These are phyloP conservation scores for Vicia sativa DNA, from an alignment of 306 rosid species.

Conservation along the genomic window DNA sequence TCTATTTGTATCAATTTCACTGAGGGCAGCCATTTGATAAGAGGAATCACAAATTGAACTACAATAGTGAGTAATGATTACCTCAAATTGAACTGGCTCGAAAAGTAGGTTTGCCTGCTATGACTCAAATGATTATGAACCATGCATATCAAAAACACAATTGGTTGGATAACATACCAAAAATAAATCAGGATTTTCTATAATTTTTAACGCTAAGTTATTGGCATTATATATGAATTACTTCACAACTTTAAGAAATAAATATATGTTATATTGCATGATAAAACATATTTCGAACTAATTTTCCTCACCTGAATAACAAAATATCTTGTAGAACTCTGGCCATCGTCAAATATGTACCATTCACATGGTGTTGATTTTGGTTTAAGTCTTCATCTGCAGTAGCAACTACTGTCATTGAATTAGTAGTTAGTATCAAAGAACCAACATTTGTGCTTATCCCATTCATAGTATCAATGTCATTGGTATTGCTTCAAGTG, in stretches of 20 bases:
- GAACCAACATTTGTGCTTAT: too few species aligned
- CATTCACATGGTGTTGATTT: conserved; percentile 94
- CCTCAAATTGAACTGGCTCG: conserved; percentile 92
- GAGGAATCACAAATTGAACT: background rate
- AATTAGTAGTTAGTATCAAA: too few species aligned
- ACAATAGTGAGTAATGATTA: conserved; percentile 25
- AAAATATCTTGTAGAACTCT: conserved; percentile 64
- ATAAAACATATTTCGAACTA: background rate
- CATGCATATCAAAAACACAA: conserved; percentile 48
- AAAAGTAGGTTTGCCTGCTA: conserved; percentile 99
- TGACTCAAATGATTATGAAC: conserved; percentile 86
- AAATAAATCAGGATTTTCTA: background rate
- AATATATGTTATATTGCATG: background rate
- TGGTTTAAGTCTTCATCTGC: too few species aligned
- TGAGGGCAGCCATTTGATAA: background rate
- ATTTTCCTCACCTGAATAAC: conserved; percentile 68
- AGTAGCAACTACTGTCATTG: too few species aligned
- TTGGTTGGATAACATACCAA: background rate
- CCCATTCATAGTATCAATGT: too few species aligned
- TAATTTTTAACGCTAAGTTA: background rate
- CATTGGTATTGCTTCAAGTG: too few species aligned
- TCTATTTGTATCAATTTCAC: background rate
- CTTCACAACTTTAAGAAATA: background rate
- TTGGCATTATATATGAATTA: too few species aligned
- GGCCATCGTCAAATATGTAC: conserved; percentile 81